A percentile compares a stretch with the other conserved stretches of the same genome.
These are phyloP conservation scores for Candida boidinii DNA, from an alignment of 805 yeast genomes.

Conservation along the genomic window DNA sequence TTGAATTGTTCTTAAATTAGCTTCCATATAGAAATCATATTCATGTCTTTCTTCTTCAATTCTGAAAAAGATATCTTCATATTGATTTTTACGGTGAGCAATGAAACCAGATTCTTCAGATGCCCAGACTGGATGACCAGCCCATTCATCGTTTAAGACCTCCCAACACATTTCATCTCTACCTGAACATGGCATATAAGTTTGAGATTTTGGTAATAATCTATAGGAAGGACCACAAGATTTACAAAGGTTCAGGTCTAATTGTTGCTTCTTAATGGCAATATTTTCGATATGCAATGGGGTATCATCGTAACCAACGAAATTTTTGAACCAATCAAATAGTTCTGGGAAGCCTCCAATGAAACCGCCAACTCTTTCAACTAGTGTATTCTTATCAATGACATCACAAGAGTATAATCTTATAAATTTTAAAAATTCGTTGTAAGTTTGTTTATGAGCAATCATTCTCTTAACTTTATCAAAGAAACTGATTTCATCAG, in stretches of 20 bases:
- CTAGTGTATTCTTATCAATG: slow-evolving; percentile 73
- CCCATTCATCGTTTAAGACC: slow-evolving; percentile 97
- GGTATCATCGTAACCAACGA: slow-evolving; percentile 80
- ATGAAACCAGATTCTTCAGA: slow-evolving; percentile 98
- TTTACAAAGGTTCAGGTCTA: slow-evolving; percentile 84
- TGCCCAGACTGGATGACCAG: slow-evolving; percentile 99
- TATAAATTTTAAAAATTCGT: slow-evolving; percentile 83
- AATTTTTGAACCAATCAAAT: slow-evolving; percentile 83
- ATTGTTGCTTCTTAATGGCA: slow-evolving; percentile 78
- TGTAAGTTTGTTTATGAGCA: slow-evolving; percentile 82
- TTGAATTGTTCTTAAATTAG: slow-evolving; percentile 90
- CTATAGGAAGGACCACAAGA: slow-evolving; percentile 95
- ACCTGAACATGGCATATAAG: slow-evolving; percentile 96
- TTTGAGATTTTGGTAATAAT: slow-evolving; percentile 85
- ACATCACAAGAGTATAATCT: slow-evolving; percentile 87
- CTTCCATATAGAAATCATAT: slow-evolving; percentile 92
- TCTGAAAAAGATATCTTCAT: slow-evolving; percentile 90
- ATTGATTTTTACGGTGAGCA: slow-evolving; percentile 97
- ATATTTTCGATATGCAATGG: slow-evolving; percentile 87
- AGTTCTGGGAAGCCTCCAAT: slow-evolving; percentile 75
- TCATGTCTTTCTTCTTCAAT: slow-evolving; percentile 98
- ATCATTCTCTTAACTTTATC: slow-evolving; percentile 86
- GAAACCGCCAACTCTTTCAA: slow-evolving; percentile 77
- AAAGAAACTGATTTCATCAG: slow-evolving; percentile 84
- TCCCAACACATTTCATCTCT: slow-evolving; percentile 99